A percentile compares a stretch with the other conserved stretches of the same genome.
These are phyloP conservation scores for Erysimum cheiranthoides DNA, from an alignment of 345 rosid species.

Conservation along the genomic window DNA sequence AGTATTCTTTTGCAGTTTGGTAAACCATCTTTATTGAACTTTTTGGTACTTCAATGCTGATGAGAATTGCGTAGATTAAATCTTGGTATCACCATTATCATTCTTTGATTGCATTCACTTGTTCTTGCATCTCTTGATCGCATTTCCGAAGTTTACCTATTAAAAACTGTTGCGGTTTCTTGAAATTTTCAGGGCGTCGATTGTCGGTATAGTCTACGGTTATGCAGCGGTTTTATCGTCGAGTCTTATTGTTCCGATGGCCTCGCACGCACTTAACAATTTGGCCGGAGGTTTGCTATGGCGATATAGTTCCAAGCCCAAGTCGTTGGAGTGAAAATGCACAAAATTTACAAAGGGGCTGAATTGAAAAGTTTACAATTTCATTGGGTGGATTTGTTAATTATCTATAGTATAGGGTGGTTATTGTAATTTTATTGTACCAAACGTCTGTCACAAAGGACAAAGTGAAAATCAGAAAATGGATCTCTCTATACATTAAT, in stretches of 20 bases:
- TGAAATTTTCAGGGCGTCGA: constrained; percentile 69
- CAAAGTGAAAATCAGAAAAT: constrained; percentile 27
- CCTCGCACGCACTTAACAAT: constrained; percentile 79
- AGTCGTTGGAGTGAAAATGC: constrained; percentile 35
- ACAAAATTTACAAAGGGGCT: background rate
- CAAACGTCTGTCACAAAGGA: background rate
- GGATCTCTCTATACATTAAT: background rate
- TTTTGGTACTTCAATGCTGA: constrained; percentile 14
- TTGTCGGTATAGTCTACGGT: constrained; percentile 77
- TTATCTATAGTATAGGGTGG: background rate
- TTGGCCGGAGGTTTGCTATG: constrained; percentile 78
- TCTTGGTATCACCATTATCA: constrained; percentile 9
- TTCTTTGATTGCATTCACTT: background rate
- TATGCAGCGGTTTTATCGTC: constrained; percentile 67
- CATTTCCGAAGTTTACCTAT: background rate
- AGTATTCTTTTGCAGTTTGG: constrained; percentile 89
- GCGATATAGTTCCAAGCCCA: constrained; percentile 57
- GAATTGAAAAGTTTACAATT: background rate
- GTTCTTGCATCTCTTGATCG: background rate
- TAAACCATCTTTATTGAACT: constrained; percentile 39
- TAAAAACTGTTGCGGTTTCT: background rate
- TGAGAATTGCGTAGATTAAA: background rate
- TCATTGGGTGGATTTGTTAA: background rate
- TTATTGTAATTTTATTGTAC: background rate
- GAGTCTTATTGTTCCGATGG: constrained; percentile 74